Evolutionary conservation across 2,329 filamentous ascomycete genomes (phyloP), one percentile per base, ranked within the genome.

Genomic region (Ascomycota sp.): DNA sequence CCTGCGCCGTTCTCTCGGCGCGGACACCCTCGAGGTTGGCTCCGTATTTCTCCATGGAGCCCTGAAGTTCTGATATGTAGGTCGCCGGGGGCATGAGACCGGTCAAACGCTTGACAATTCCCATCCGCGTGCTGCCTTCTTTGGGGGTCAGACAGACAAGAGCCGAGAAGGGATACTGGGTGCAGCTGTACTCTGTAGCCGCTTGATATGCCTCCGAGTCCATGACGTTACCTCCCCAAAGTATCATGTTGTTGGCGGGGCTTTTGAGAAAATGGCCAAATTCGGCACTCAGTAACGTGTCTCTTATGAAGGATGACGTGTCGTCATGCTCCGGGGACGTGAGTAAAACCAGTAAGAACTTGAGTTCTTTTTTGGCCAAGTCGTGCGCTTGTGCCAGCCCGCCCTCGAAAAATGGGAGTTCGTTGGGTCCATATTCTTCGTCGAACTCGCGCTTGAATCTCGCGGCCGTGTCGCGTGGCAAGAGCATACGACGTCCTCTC

Each of bases 131-230:
- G 37, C 75, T 74, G 2, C 79, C 78, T 35, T 86, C 73, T 39
- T 76, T 75, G 0, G 85, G 83, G 0, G 85, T 93, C 38, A 94
- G 75, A 33, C 82, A 85, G 20, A 94, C 74, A 3, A 94, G 53
- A 10, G 76, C 81, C 1, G 78, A 74, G 47, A 92, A 95, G 8
- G 89, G 89, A 43, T 89, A 94, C 47, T 91, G 92, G 34, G 81
- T 92, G 51, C 80, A 89, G 40, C 75, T 75, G 37, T 95, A 70
- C 27, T 85, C 82, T 9, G 69, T 66, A n/a, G 83, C 73, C 25
- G 94, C 82, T 48, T 94, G 83, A 51, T 91, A 95, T 5, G 86
- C 81, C 55, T 98, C 89, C 3, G 82, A 77, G 48, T 98, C 89
- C 37, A 83, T 70, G 1, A 95, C 77, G 40, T 83, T 93, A 28